phyloP scores from a whole-genome alignment of 2,329 filamentous ascomycete species.

The Colletotrichum liaoningense region DNA sequence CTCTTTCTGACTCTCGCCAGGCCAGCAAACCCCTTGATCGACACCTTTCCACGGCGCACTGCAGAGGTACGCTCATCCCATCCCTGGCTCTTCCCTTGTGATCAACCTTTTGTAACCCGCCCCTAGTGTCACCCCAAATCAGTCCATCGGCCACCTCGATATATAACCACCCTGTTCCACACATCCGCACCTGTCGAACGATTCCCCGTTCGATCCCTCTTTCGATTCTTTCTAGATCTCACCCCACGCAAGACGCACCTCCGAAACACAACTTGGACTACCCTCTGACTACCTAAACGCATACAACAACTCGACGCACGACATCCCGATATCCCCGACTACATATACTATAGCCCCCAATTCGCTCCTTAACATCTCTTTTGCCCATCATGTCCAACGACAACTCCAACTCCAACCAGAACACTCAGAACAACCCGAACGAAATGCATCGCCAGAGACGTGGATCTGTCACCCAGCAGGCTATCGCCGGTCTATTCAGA shows the following conservation, averaged over 20 bases:
- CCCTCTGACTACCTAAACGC: not conserved
- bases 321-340: not conserved
- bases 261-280: conserved; percentile 21
- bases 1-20: conserved; percentile 17
- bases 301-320: not conserved
- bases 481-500: conserved; percentile 70
- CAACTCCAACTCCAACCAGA: conserved; percentile 6
- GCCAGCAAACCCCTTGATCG: conserved; percentile 37
- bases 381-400: conserved; percentile 35
- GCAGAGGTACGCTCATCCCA: conserved; percentile 31
- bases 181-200: conserved; percentile 26
- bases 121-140: conserved; percentile 33
- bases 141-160: conserved; percentile 33
- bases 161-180: conserved; percentile 32
- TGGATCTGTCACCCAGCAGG: conserved; percentile 67
- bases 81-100: conserved; percentile 28
- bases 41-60: conserved; percentile 28
- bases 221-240: conserved; percentile 34
- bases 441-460: conserved; percentile 55
- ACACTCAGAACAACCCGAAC: conserved; percentile 33
- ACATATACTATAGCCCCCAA: conserved; percentile 17
- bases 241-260: conserved; percentile 26
- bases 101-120: conserved; percentile 30
- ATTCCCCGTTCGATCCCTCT: conserved; percentile 35
- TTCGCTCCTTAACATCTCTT: not conserved